Evolutionary conservation across 495 filamentous ascomycete species (phyloP), one percentile per base, ranked within the genome.

Genomic region (Tetracladium marchalianum): DNA sequence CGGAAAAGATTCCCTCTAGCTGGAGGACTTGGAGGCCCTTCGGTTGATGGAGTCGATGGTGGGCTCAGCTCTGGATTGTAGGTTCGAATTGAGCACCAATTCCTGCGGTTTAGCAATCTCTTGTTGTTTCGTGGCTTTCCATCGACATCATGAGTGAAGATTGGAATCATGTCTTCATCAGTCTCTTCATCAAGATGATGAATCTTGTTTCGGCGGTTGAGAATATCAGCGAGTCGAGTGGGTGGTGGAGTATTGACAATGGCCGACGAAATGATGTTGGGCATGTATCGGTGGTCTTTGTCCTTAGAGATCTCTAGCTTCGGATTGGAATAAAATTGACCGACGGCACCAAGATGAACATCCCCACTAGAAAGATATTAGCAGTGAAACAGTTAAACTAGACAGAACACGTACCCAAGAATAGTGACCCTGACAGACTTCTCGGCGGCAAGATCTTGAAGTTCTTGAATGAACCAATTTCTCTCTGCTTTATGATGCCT

Each of bases 121-220:
- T 87, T 90, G 64, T 98, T 98, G 58, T 93, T 95, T 50, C 92
- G 77, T 10, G 78, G 69, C 58, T 88, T 90, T 37, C 85, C 85
- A 55, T 95, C 88, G 2, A 95, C 87, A 56, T 94, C 92, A 41
- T 84, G 78, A 0, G 69, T 72, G 62, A 98, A 98, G 43, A 97
- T 78, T 1, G 92, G 87, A 43, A 95, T 87, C 84, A 97, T 90
- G 57, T 89, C 80, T 63, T 98, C 92, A 47, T 97, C 88, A 0
- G 92, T 96, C 50, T 89, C 73, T 43, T 66, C 62, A 61, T 90
- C 81, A 18, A 90, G 73, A 59, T 97, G 90, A 58, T 98, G 92
- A 11, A 95, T 70, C 54, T 87, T 93, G 66, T 96, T 95, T 13
- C 92, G 79, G 66, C 81, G 87, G 69, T 96, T 96, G 35, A 98